phyloP scores from a whole-genome alignment of 2,329 filamentous ascomycete species.

The Colletotrichum sublineola region DNA sequence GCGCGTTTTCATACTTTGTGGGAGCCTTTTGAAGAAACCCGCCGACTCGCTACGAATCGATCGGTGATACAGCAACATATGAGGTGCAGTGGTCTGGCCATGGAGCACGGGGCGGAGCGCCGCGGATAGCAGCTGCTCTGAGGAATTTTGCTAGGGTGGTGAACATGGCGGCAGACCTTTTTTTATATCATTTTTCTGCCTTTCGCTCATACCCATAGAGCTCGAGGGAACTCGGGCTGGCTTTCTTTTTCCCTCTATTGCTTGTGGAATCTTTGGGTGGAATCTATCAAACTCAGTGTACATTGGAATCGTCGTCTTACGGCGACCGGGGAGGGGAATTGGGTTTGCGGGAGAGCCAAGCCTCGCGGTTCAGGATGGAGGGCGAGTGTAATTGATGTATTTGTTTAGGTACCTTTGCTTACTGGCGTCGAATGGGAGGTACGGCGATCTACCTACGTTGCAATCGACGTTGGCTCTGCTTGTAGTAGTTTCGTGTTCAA shows the following conservation, averaged over 20 bases:
- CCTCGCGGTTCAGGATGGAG: slow-evolving; percentile 24
- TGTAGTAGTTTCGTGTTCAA: not conserved
- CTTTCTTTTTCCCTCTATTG: slow-evolving; percentile 40
- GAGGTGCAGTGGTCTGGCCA: slow-evolving; percentile 3
- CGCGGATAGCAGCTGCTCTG: slow-evolving; percentile 9
- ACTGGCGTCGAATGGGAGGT: slow-evolving; percentile 9
- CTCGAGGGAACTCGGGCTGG: slow-evolving; percentile 33
- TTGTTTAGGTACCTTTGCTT: slow-evolving; percentile 20
- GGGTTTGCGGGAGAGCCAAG: slow-evolving; percentile 7
- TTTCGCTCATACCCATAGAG: slow-evolving; percentile 43
- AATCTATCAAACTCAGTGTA: slow-evolving; percentile 37
- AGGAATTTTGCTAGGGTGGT: slow-evolving; percentile 12
- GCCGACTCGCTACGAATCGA: not conserved
- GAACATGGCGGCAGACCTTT: slow-evolving; percentile 32
- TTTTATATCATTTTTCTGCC: slow-evolving; percentile 37
- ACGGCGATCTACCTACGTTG: slow-evolving; percentile 12
- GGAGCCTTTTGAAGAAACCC: slow-evolving; percentile 58
- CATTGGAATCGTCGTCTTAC: slow-evolving; percentile 27
- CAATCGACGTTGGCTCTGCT: not conserved
- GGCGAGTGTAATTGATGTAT: slow-evolving; percentile 34
- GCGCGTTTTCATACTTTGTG: slow-evolving; percentile 65
- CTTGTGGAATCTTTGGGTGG: slow-evolving; percentile 35
- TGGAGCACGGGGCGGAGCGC: not conserved
- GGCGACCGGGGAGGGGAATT: not conserved
- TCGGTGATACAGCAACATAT: not conserved